These are phyloP conservation scores for Talaromyces ruber DNA, from an alignment of 495 filamentous ascomycete genomes.

Conservation along the genomic window DNA sequence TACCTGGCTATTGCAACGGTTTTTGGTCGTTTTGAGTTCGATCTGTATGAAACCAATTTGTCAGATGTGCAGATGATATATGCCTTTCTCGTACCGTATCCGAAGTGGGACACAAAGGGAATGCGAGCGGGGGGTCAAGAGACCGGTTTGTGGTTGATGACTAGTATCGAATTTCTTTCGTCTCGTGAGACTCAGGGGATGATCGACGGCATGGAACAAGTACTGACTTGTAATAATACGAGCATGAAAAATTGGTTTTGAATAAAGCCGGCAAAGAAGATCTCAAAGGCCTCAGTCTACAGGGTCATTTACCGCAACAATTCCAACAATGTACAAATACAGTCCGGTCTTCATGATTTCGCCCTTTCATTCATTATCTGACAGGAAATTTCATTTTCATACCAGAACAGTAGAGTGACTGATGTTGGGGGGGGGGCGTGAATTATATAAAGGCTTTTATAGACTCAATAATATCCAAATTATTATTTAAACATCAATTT, in stretches of 20 bases:
- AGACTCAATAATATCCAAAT: not conserved
- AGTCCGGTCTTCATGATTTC: not conserved
- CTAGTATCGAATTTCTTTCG: not conserved
- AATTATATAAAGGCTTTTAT: not conserved
- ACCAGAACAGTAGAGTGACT: not conserved
- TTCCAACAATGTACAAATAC: not conserved
- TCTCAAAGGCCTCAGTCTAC: not conserved
- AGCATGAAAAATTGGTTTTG: too few relatives aligned
- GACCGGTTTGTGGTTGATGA: not conserved
- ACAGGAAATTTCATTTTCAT: too few relatives aligned
- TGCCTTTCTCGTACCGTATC: constrained; percentile 18
- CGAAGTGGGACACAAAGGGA: constrained; percentile 22
- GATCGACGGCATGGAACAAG: not conserved
- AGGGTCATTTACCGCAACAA: not conserved
- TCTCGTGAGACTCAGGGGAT: not conserved
- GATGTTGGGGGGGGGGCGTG: not conserved
- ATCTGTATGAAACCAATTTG: constrained; percentile 25
- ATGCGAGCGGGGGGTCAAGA: constrained; percentile 13
- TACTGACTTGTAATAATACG: not conserved
- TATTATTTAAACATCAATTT: not conserved
- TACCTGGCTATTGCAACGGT: constrained; percentile 27
- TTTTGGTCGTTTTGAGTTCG: constrained; percentile 27
- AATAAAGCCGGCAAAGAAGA: not conserved
- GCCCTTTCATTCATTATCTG: not conserved
- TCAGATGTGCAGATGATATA: constrained; percentile 21